phyloP scores from a whole-genome alignment of 108 stramenopile species.

The Pseudonitzschia delicatissima region DNA sequence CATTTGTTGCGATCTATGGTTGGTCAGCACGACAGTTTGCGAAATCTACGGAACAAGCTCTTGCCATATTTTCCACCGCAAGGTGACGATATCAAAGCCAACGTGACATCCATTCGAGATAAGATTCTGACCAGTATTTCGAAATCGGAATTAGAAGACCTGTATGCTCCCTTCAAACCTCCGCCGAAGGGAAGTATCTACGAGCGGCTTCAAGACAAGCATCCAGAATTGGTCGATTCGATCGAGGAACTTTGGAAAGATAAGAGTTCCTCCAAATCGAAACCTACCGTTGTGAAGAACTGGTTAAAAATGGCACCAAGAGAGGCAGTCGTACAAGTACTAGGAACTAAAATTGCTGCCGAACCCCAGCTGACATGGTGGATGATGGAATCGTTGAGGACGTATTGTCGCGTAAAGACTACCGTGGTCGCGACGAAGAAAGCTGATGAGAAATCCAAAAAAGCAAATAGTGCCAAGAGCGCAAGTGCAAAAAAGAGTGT shows the following conservation, averaged over 20 bases:
- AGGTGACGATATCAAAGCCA: neutral
- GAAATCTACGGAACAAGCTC: slow-evolving; percentile 39
- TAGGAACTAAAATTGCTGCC: slow-evolving; percentile 52
- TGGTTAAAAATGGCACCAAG: slow-evolving; percentile 23
- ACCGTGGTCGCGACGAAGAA: slow-evolving; percentile 18
- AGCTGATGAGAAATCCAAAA: slow-evolving; percentile 8
- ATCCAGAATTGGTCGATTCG: slow-evolving; percentile 40
- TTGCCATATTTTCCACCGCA: slow-evolving; percentile 8
- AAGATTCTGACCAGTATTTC: slow-evolving; percentile 39
- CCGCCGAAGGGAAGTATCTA: slow-evolving; percentile 51
- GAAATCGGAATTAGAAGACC: slow-evolving; percentile 57
- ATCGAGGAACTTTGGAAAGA: slow-evolving; percentile 47
- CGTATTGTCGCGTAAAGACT: slow-evolving; percentile 37
- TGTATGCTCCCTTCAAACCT: slow-evolving; percentile 63
- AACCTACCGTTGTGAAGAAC: neutral
- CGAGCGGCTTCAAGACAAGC: slow-evolving; percentile 47
- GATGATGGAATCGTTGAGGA: slow-evolving; percentile 25
- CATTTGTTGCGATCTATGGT: slow-evolving; percentile 42
- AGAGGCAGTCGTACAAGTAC: slow-evolving; percentile 35
- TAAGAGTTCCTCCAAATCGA: neutral
- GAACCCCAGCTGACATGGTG: slow-evolving; percentile 42
- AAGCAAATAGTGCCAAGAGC: neutral
- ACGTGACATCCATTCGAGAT: neutral
- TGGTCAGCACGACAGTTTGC: slow-evolving; percentile 29
- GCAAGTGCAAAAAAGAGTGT: neutral